Evolutionary conservation across 2,329 filamentous ascomycete genomes (phyloP).

Genomic region (Hypoxylon sp.): DNA sequence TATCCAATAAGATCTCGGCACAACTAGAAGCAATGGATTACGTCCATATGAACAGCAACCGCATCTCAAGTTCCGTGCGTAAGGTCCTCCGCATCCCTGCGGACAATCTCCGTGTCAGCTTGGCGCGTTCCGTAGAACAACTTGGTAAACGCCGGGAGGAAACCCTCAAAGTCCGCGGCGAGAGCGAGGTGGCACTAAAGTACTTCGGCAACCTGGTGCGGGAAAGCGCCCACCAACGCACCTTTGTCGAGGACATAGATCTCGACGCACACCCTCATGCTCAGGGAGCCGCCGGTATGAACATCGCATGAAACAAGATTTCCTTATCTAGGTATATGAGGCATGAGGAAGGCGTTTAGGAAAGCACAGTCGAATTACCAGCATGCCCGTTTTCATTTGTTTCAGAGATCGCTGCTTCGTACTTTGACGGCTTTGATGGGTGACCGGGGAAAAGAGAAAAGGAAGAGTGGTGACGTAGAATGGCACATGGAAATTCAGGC

Average conservation of each 20-base stretch:
- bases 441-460: constrained; percentile 24
- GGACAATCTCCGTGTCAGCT: constrained; percentile 84
- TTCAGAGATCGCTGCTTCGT: constrained; percentile 14
- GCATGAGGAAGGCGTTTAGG: constrained; percentile 40
- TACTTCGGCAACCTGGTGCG: constrained; percentile 91
- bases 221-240: constrained; percentile 69
- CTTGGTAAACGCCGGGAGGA: constrained; percentile 84
- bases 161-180: constrained; percentile 82
- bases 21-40: constrained; percentile 90
- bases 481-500: constrained; percentile 29
- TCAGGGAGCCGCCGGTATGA: constrained; percentile 47
- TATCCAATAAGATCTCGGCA: constrained; percentile 86
- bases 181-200: constrained; percentile 89
- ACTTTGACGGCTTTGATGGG: constrained; percentile 22
- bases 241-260: constrained; percentile 67
- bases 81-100: constrained; percentile 91
- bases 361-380: constrained; percentile 28
- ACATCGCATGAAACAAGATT: constrained; percentile 35
- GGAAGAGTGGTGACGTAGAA: constrained; percentile 37
- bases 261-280: constrained; percentile 69
- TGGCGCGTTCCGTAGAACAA: constrained; percentile 89
- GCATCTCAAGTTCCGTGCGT: constrained; percentile 88
- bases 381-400: constrained; percentile 35
- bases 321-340: constrained; percentile 10
- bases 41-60: constrained; percentile 86